Percentiles rank a stretch among this genome's conserved stretches.
These are phyloP conservation scores for Mesotaenium endlicherianum DNA, from an alignment of 139 green algal genomes.

Conservation along the genomic window DNA sequence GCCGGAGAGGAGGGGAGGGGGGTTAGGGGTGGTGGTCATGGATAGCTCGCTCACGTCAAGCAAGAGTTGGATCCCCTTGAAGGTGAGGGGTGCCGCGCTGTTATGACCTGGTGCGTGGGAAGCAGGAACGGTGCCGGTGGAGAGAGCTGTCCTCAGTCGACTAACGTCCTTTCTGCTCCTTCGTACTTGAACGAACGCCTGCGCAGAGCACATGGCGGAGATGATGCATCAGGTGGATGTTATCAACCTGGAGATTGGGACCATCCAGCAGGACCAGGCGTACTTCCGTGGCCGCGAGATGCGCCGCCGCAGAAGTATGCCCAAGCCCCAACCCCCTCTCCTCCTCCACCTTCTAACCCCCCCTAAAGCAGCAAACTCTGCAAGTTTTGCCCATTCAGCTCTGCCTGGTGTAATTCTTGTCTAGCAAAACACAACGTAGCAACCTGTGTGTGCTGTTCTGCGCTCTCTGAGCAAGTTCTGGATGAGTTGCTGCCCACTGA, in stretches of 20 bases:
- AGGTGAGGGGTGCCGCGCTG: neutral
- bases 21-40: neutral
- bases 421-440: no score
- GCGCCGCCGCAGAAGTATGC: slow-evolving; percentile 12
- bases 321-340: neutral
- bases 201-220: slow-evolving; percentile 23
- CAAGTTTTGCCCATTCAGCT: no score
- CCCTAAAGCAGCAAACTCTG: no score
- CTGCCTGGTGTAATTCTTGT: no score
- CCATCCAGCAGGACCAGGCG: slow-evolving; percentile 9
- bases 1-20: neutral
- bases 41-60: neutral
- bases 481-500: no score
- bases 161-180: neutral
- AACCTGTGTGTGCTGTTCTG: no score
- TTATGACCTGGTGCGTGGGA: neutral
- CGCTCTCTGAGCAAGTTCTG: no score
- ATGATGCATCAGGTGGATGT: neutral
- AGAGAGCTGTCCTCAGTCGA: neutral
- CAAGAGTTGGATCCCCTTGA: neutral
- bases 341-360: no score
- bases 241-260: neutral
- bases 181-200: neutral
- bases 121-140: neutral
- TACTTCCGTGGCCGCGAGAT: slow-evolving; percentile 4